Evolutionary conservation across 192 early-diverging fungal genomes (phyloP), one percentile per base, ranked within the genome.

Genomic region (Entomortierella parvispora): DNA sequence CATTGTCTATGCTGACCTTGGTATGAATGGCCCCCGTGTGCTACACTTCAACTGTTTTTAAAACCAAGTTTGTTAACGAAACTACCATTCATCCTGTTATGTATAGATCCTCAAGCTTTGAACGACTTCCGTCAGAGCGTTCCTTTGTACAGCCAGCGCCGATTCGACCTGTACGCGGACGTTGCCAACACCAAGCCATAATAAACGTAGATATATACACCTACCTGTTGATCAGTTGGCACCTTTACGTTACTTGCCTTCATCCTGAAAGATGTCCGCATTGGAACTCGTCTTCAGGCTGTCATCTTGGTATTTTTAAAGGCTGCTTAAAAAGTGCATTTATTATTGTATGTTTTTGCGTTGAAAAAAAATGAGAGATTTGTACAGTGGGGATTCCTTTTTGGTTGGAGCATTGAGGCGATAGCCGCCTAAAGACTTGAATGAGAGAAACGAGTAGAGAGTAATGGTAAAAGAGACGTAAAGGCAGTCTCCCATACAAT

Each of bases 161-260:
- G 97, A 46, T 97, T 96, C 66, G 97, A 99, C 67, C 44, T 99
- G 10, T 99, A 99, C 62, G 82, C 80, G 0, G 92, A 97, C 83
- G 91, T 97, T 17, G 67, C 74, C 8, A 77, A 77, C 14, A 60
- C 29, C n/a, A 52, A 77, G 34, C 74, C 74, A 10, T 62, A 25
- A 45, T 28, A 40, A 40, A 40, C 37, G 37, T 40, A 40, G 5
- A 40, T 12, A 12, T 40, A n/a, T n/a, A n/a, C n/a, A n/a, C n/a
- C n/a, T n/a, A n/a, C n/a, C n/a, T n/a, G n/a, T n/a, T n/a, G n/a
- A n/a, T n/a, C n/a, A n/a, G n/a, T n/a, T n/a, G n/a, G n/a, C n/a
- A n/a, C 43, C 43, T 44, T 44, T 17, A 44, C 17, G 8, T 44
- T 44, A 8, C 17, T 44, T 44, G n/a, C n/a, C n/a, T n/a, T n/a